Conservation (phyloP, 345 rosid species). For the Populus alba region DNA sequence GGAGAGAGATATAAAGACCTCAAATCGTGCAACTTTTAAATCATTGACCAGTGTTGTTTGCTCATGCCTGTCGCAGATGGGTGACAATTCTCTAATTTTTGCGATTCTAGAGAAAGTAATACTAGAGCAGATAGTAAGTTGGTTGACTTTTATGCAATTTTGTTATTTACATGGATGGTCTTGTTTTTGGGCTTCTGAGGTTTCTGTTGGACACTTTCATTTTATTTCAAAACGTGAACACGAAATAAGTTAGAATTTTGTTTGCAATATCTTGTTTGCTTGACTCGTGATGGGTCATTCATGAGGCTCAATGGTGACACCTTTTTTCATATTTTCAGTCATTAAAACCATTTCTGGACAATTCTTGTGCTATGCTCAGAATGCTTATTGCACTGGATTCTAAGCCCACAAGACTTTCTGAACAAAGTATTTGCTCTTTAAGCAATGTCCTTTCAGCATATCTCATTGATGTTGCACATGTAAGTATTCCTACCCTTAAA, state of each 20-base stretch:
- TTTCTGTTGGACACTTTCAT: background rate
- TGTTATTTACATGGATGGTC: background rate
- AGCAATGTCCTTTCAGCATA: conserved; percentile 53
- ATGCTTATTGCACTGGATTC: conserved; percentile 59
- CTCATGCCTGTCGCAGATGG: conserved; percentile 57
- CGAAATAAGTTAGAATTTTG: background rate
- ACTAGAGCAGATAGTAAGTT: conserved; percentile 62
- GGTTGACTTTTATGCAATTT: background rate
- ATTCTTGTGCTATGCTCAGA: conserved; percentile 69
- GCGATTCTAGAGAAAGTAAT: conserved; percentile 50
- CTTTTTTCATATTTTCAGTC: conserved; percentile 36
- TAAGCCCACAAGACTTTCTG: conserved; percentile 66
- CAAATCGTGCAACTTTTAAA: conserved; percentile 44
- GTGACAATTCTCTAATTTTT: conserved; percentile 62
- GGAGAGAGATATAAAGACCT: conserved; percentile 26
- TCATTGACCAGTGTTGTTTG: conserved; percentile 44
- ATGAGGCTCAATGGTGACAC: background rate
- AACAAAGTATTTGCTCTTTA: conserved; percentile 46
- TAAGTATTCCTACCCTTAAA: conserved; percentile 32
- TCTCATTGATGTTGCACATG: conserved; percentile 54
- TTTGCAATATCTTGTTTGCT: background rate
- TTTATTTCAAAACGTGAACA: background rate
- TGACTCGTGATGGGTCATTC: background rate
- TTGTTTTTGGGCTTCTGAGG: background rate
- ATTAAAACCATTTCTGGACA: conserved; percentile 47